Evolutionary conservation across 768 basidiomycete species (phyloP).

Genomic region (Heimioporus sp.): DNA sequence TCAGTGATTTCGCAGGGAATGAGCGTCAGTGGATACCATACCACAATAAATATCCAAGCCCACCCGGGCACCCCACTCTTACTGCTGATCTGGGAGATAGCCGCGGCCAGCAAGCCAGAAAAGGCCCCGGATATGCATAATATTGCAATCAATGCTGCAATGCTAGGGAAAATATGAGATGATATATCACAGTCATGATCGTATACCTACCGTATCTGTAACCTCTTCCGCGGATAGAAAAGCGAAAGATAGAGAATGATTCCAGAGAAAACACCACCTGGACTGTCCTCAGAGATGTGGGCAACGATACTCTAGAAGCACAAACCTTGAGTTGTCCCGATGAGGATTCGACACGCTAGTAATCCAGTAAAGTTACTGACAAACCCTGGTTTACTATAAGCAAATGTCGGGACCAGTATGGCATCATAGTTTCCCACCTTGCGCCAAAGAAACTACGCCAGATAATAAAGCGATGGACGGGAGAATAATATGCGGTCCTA

Average conservation of each 20-base stretch:
- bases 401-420: neutral
- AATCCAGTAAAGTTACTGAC: conserved; percentile 53
- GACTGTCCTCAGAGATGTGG: conserved; percentile 2
- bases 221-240: conserved; percentile 36
- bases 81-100: conserved; percentile 54
- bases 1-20: neutral
- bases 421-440: conserved; percentile 38
- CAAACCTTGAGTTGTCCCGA: conserved; percentile 59
- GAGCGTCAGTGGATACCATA: conserved; percentile 15
- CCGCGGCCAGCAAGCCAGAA: conserved; percentile 62
- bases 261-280: conserved; percentile 58
- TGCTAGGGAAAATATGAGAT: conserved; percentile 18
- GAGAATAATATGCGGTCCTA: conserved; percentile 55
- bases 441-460: conserved; percentile 60
- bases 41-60: conserved; percentile 60
- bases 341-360: conserved; percentile 45
- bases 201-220: conserved; percentile 20
- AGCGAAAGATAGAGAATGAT: conserved; percentile 55
- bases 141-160: conserved; percentile 38
- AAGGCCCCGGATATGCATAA: conserved; percentile 59
- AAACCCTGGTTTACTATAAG: conserved; percentile 30
- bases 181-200: neutral
- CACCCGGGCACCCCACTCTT: conserved; percentile 51
- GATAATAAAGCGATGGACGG: conserved; percentile 61
- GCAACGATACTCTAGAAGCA: neutral